Percentiles rank a stretch among this genome's conserved stretches.
Conservation (phyloP, 176 grass and related monocot genomes). For the Carex pumila region DNA sequence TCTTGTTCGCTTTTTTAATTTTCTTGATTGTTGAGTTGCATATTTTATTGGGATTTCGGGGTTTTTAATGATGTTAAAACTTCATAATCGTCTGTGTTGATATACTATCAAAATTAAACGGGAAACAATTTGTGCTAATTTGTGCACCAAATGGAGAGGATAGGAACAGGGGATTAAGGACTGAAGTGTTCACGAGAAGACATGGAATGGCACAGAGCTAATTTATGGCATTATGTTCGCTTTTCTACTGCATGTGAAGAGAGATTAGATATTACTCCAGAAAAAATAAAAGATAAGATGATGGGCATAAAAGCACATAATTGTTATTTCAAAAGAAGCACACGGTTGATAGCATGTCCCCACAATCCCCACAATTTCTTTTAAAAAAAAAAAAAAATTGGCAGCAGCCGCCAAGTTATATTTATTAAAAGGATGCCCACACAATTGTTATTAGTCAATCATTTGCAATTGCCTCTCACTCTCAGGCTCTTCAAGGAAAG, state of each 20-base stretch:
- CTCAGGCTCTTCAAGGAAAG: not conserved
- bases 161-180: not conserved
- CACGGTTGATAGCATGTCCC: not conserved
- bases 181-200: not conserved
- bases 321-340: conserved; percentile 9
- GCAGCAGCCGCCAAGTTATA: too few species aligned
- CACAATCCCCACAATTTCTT: too few species aligned
- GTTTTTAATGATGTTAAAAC: too few species aligned
- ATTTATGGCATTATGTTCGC: conserved; percentile 5
- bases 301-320: not conserved
- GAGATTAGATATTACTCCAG: not conserved
- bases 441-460: not conserved
- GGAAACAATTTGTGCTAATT: not conserved
- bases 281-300: conserved; percentile 3
- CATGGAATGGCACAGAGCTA: not conserved
- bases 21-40: not conserved
- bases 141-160: not conserved
- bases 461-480: not conserved
- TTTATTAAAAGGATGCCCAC: too few species aligned
- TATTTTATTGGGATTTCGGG: too few species aligned
- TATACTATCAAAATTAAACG: not conserved
- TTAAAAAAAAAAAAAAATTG: too few species aligned
- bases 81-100: not conserved
- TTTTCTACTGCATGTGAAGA: not conserved
- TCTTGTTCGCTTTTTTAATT: not conserved